phyloP scores from a whole-genome alignment of 129 eudicot genomes.

The Chrysanthemum seticuspe region DNA sequence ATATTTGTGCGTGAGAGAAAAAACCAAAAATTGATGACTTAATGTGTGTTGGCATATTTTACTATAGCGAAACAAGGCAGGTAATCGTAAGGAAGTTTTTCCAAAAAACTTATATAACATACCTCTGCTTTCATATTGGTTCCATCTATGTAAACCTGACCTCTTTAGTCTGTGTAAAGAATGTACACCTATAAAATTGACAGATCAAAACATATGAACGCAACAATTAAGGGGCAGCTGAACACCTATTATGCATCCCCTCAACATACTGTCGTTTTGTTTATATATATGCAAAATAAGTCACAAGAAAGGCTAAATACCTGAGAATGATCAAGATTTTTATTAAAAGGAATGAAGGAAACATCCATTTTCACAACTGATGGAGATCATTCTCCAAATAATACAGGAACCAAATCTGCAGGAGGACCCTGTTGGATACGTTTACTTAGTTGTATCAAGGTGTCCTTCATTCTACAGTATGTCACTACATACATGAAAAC shows the following conservation, averaged over 20 bases:
- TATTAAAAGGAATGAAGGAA: constrained; percentile 65
- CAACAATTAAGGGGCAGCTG: no score
- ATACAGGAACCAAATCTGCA: constrained; percentile 84
- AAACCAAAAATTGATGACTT: no score
- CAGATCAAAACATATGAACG: neutral
- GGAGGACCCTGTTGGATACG: constrained; percentile 87
- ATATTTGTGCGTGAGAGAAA: no score
- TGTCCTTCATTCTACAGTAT: constrained; percentile 93
- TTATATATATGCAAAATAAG: constrained; percentile 6
- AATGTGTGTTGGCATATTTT: no score
- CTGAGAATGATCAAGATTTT: constrained; percentile 95
- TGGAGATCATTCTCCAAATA: constrained; percentile 86
- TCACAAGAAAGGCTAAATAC: constrained; percentile 35
- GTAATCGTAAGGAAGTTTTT: no score
- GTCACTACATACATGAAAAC: constrained; percentile 37
- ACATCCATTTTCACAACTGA: constrained; percentile 63
- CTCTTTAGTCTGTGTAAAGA: no score
- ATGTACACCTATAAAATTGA: no score
- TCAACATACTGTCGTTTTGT: neutral
- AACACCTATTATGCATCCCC: no score
- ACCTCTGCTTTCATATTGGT: no score
- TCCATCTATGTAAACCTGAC: no score
- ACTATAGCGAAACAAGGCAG: no score
- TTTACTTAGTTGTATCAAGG: constrained; percentile 83
- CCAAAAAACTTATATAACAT: no score